Evolutionary conservation across 148 eudicot species (phyloP), one percentile per base, ranked within the genome.

Genomic region (Fagopyrum esculentum): DNA sequence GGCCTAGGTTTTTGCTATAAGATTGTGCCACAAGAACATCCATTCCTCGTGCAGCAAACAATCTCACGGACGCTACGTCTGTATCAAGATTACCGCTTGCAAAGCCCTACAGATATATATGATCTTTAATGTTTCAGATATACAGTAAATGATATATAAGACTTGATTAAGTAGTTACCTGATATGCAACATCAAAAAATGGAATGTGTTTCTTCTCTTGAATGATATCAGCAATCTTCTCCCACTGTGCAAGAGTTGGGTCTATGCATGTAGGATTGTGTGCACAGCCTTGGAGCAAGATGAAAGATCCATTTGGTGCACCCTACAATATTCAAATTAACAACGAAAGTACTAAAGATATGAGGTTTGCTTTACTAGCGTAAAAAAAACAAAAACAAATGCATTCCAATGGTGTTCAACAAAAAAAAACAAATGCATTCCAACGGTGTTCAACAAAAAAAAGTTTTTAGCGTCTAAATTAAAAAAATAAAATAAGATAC

Each of bases 251-350:
- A 69, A 85, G 96, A 60, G 96, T 90, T 83, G 98, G 98, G 76
- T 94, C 98, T 76, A 91, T 94, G 73, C 97, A 97, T 61, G 97
- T 94, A 59, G 98, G 98, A 79, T 91, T 94, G 87, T 94, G 98
- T 16, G 98, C 98, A 84, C 97, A 94, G 43, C 97, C 98, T 75
- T 94, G 98, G 79, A 94, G 98, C 82, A 91, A 82, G 45, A 94
- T 82, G 84, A 94, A 91, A 12, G 97, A 91, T 74, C 97, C 98
- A 68, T 89, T 90, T 35, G 98, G 95, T 61, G 98, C 97, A 55
- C 87, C 98, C 98, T 93, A 85, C 68, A 82, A 51, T 13, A 51
- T 10, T 51, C 2, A n/a, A 51, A 51, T 51, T 12, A 9, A 51
- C 3, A 51, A 9, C 12, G n/a, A n/a, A n/a, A n/a, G n/a, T n/a